phyloP scores from a whole-genome alignment of 192 early-diverging fungal species.

The Mortierella alpina region DNA sequence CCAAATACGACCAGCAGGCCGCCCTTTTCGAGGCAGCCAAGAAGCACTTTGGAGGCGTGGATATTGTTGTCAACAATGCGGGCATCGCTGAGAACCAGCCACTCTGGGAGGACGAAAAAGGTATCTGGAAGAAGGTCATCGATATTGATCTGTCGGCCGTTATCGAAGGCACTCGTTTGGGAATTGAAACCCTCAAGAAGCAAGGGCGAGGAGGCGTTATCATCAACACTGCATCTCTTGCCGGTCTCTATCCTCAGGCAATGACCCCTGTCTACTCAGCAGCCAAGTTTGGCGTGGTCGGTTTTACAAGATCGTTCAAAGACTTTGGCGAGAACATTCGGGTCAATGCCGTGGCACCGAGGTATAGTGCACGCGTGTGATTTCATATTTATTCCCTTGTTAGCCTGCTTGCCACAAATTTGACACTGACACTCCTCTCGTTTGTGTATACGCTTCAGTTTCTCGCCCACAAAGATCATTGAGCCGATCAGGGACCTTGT shows the following conservation, averaged over 20 bases:
- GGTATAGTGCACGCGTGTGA: slow-evolving; percentile 10
- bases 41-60: slow-evolving; percentile 65
- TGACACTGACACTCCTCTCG: too few relatives aligned
- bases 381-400: neutral
- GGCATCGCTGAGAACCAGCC: slow-evolving; percentile 60
- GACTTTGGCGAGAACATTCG: slow-evolving; percentile 58
- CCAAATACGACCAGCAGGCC: slow-evolving; percentile 40
- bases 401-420: too few relatives aligned
- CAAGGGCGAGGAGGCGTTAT: slow-evolving; percentile 70
- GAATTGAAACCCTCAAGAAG: slow-evolving; percentile 66
- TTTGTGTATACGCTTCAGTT: slow-evolving; percentile 11
- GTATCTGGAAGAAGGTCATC: slow-evolving; percentile 65
- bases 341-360: slow-evolving; percentile 74
- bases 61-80: slow-evolving; percentile 75
- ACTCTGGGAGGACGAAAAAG: slow-evolving; percentile 56
- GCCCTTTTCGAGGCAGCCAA: slow-evolving; percentile 55
- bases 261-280: slow-evolving; percentile 79
- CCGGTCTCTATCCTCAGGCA: slow-evolving; percentile 68
- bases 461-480: slow-evolving; percentile 65
- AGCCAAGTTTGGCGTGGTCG: slow-evolving; percentile 79
- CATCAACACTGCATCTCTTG: slow-evolving; percentile 81
- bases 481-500: slow-evolving; percentile 49
- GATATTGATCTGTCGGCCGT: slow-evolving; percentile 84
- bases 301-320: slow-evolving; percentile 68
- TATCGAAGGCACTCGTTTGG: slow-evolving; percentile 79